phyloP scores from a whole-genome alignment of 2,329 filamentous ascomycete species.

The Diplodia scrobiculata region DNA sequence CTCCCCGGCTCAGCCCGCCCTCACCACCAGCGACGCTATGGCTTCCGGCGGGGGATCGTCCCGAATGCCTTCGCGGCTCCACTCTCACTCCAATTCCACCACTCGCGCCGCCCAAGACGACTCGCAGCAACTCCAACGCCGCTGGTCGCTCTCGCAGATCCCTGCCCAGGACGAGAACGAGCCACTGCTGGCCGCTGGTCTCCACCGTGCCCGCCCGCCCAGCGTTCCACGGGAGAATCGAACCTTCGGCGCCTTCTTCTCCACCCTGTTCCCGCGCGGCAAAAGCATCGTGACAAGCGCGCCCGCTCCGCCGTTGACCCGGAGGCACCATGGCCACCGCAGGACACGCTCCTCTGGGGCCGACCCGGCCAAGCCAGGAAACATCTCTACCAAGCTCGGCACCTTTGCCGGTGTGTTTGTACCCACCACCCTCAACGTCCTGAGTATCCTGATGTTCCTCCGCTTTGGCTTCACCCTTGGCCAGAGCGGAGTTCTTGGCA shows the following conservation, averaged over 20 bases:
- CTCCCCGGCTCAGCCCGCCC: not conserved
- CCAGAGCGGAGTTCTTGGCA: constrained; percentile 76
- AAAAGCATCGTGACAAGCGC: not conserved
- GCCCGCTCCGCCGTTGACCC: not conserved
- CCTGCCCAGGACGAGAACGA: constrained; percentile 40
- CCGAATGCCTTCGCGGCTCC: constrained; percentile 28
- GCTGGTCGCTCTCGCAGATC: constrained; percentile 39
- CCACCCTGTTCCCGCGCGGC: constrained; percentile 1
- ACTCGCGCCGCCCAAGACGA: constrained; percentile 51
- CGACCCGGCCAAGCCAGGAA: not conserved
- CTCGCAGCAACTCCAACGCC: constrained; percentile 49
- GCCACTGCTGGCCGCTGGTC: constrained; percentile 19
- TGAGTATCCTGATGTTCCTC: constrained; percentile 91
- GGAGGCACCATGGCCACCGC: constrained; percentile 1
- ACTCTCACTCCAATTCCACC: constrained; percentile 45
- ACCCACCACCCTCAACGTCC: constrained; percentile 82
- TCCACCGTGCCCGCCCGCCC: constrained; percentile 45
- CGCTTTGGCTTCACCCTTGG: constrained; percentile 84
- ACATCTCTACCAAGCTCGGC: constrained; percentile 62
- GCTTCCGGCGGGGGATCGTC: constrained; percentile 24
- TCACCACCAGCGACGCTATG: constrained; percentile 11
- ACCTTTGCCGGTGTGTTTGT: constrained; percentile 71
- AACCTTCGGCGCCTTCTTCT: constrained; percentile 18
- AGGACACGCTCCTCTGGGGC: constrained; percentile 2
- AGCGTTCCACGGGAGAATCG: constrained; percentile 4